Base-by-base conservation (phyloP, 352 stramenopile species). In the Pilasporangium apinafurcum region DNA sequence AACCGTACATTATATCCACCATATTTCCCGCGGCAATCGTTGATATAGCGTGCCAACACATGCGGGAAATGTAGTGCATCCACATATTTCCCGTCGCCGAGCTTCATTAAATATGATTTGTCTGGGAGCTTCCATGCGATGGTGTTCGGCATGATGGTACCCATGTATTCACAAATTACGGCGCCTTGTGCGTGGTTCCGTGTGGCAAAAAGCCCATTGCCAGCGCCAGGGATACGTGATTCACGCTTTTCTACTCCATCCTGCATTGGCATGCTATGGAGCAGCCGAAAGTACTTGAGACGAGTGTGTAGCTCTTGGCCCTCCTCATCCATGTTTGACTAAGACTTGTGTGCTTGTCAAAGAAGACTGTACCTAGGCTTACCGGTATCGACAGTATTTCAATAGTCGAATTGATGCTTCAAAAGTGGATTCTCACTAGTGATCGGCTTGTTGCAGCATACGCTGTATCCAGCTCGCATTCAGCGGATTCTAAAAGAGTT, bases 61-160 rank as follows among this genome's bases (percentile, higher is more conserved):
- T 82, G 10, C 0, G 48, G 47, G 4, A 44, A 63, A 17, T 77
- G n/a, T 21, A 62, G 55, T 16, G 80, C 75, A 51, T 92, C 80
- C 24, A 92, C 65, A 61, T 87, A 92, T 34, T 74, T 72, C 37
- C 65, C 65, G n/a, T 77, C 53, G 39, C 80, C 77, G n/a, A 92
- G 53, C 28, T 77, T 83, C 77, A 92, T 90, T 22, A 92, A 56
- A 44, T 88, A 92, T 14, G 64, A 53, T 51, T 92, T 90, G 59
- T 90, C 77, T 16, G 43, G 33, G 2, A 77, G 52, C 43, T 77
- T 60, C 59, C 78, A 75, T 6, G 78, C 78, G 8, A 67, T 61
- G 2, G 52, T 38, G 16, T 68, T 84, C 5, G 53, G 8, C 14
- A 24, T 10, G 10, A 68, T 51, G 7, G 50, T 25, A 21, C 71